Conservation (phyloP, 768 basidiomycete species). For the Mycena vulgaris region DNA sequence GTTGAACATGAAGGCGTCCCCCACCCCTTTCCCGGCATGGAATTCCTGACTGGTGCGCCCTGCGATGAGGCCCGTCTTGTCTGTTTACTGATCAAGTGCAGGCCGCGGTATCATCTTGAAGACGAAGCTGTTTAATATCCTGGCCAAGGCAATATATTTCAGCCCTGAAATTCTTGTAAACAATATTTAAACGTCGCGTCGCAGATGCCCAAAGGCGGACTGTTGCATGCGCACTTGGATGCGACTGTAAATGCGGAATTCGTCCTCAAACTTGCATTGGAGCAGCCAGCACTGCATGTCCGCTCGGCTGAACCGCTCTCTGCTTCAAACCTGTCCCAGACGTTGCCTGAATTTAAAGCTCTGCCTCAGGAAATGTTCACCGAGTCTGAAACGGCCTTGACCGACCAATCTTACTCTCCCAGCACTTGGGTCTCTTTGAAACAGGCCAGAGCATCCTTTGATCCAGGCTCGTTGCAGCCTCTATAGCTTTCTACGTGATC, state of each 20-base stretch:
- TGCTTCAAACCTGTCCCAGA: conserved; percentile 54
- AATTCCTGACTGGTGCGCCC: conserved; percentile 75
- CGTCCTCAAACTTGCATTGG: conserved; percentile 68
- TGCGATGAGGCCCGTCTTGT: background rate
- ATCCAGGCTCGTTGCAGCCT: no score
- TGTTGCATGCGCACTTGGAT: conserved; percentile 84
- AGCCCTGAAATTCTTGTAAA: background rate
- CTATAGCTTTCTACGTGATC: no score
- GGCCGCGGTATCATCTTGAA: conserved; percentile 71
- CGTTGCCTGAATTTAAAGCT: conserved; percentile 69
- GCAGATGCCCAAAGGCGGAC: conserved; percentile 87
- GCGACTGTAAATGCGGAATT: conserved; percentile 72
- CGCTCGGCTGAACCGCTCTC: conserved; percentile 59
- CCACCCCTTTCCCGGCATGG: conserved; percentile 85
- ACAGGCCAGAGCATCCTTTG: conserved; percentile 69
- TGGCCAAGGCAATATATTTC: conserved; percentile 65
- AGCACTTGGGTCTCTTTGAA: conserved; percentile 69
- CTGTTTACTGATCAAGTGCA: conserved; percentile 39
- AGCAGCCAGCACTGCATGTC: conserved; percentile 75
- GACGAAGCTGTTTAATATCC: conserved; percentile 73
- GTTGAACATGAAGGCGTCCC: conserved; percentile 63
- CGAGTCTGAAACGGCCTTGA: conserved; percentile 51
- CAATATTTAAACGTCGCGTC: background rate
- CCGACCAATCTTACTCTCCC: conserved; percentile 59
- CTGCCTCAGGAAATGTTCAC: conserved; percentile 55